Evolutionary conservation across 306 rosid genomes (phyloP).

Genomic region (Gleditsia sinensis): DNA sequence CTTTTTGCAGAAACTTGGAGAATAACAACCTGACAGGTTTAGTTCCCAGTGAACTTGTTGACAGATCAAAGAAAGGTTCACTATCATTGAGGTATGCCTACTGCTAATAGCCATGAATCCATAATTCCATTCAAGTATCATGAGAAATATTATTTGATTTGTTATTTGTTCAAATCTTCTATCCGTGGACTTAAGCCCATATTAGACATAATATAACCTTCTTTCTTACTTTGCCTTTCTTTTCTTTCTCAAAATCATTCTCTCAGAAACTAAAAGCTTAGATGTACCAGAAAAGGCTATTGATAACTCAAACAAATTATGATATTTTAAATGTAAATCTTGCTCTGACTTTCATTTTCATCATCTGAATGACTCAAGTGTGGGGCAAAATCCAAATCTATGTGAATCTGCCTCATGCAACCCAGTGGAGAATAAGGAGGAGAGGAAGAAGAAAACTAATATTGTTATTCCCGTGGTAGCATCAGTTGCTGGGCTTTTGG

Average conservation of each 20-base stretch:
- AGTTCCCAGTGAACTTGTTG: constrained; percentile 43
- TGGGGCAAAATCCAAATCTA: constrained; percentile 44
- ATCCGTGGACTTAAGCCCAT: neutral
- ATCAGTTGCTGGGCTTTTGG: constrained; percentile 43
- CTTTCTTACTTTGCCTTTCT: neutral
- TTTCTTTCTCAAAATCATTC: neutral
- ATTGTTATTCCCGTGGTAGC: constrained; percentile 44
- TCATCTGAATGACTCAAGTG: constrained; percentile 27
- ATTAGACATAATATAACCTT: neutral
- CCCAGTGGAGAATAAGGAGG: neutral
- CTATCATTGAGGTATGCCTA: constrained; percentile 52
- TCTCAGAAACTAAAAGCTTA: neutral
- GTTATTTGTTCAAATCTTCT: neutral
- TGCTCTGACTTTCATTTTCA: constrained; percentile 6
- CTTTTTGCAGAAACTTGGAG: constrained; percentile 52
- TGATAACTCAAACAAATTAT: neutral
- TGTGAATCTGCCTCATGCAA: constrained; percentile 35
- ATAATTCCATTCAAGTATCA: neutral
- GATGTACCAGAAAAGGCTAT: neutral
- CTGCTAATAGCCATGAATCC: neutral
- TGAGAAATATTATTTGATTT: neutral
- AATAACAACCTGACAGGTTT: constrained; percentile 43
- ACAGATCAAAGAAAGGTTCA: constrained; percentile 37
- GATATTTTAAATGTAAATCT: neutral
- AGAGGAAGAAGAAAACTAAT: constrained; percentile 25